phyloP scores from a whole-genome alignment of 306 rosid species.

The Acacia acuminata region DNA sequence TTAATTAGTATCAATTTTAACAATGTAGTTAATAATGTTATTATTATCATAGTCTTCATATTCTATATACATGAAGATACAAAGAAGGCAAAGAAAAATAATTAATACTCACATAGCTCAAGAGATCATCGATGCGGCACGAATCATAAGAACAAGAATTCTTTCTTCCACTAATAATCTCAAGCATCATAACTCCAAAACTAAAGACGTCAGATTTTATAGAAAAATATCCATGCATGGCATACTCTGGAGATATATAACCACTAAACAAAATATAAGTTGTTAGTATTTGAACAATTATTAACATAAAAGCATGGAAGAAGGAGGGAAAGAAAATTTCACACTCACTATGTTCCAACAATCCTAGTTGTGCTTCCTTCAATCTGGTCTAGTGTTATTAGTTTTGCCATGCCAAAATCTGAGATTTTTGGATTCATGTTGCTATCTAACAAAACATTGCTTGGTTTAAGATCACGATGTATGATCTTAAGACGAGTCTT shows the following conservation, averaged over 20 bases:
- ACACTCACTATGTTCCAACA: slow-evolving; percentile 72
- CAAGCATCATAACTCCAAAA: slow-evolving; percentile 50
- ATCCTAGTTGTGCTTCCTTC: slow-evolving; percentile 52
- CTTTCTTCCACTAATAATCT: slow-evolving; percentile 53
- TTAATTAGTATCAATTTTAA: background rate
- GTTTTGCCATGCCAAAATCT: slow-evolving; percentile 78
- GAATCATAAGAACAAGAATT: slow-evolving; percentile 41
- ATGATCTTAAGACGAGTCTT: slow-evolving; percentile 68
- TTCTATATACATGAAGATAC: background rate
- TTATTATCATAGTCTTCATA: background rate
- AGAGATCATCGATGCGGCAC: slow-evolving; percentile 38
- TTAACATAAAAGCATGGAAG: background rate
- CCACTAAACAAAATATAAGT: background rate
- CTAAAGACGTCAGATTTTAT: slow-evolving; percentile 46
- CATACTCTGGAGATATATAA: slow-evolving; percentile 34
- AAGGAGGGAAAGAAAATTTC: background rate
- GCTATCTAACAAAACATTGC: slow-evolving; percentile 57
- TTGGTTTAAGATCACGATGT: slow-evolving; percentile 75
- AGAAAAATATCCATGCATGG: slow-evolving; percentile 49
- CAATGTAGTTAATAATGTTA: background rate
- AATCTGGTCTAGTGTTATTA: slow-evolving; percentile 41
- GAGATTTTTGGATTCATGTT: slow-evolving; percentile 63
- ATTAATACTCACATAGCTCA: slow-evolving; percentile 46
- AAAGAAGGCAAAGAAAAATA: background rate
- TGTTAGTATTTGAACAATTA: background rate